A percentile compares a stretch with the other conserved stretches of the same genome.
These are phyloP conservation scores for Acanthamoeba healyi DNA, from an alignment of 208 protist genomes.

Conservation along the genomic window DNA sequence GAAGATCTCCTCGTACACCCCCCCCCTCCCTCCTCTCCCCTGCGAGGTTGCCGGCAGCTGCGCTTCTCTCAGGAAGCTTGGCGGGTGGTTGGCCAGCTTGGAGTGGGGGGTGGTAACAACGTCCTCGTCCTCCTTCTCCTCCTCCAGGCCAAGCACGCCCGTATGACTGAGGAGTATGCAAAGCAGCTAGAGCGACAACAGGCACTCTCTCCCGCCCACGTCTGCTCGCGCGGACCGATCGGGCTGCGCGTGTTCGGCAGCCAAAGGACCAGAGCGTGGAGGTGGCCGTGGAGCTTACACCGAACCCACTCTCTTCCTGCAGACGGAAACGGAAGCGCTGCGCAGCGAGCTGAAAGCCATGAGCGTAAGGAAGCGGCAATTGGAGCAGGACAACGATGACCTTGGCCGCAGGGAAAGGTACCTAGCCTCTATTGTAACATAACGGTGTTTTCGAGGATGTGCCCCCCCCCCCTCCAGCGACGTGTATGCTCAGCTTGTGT, in stretches of 20 bases:
- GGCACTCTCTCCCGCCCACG: background rate
- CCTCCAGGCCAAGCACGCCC: background rate
- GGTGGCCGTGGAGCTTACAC: too few relatives aligned
- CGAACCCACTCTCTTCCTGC: too few relatives aligned
- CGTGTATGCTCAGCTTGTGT: too few relatives aligned
- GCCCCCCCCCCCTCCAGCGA: too few relatives aligned
- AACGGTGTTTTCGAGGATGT: too few relatives aligned
- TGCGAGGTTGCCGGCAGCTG: background rate
- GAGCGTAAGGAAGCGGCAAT: background rate
- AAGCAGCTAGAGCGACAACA: slow-evolving; percentile 73
- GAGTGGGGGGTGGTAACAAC: background rate
- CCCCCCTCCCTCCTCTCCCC: background rate
- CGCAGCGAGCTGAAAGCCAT: slow-evolving; percentile 59
- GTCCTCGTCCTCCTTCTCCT: background rate
- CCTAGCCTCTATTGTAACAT: too few relatives aligned
- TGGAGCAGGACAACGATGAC: slow-evolving; percentile 84
- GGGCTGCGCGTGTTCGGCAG: too few relatives aligned
- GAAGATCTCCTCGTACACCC: slow-evolving; percentile 50
- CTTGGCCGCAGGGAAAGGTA: slow-evolving; percentile 78
- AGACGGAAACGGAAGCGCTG: slow-evolving; percentile 55
- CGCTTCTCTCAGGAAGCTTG: too few relatives aligned
- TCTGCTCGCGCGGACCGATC: background rate
- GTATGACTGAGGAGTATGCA: slow-evolving; percentile 74
- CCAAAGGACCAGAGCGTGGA: too few relatives aligned
- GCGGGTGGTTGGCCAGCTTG: background rate